Base-by-base conservation (phyloP, 2,329 filamentous ascomycete genomes). In the Fusarium albidum region DNA sequence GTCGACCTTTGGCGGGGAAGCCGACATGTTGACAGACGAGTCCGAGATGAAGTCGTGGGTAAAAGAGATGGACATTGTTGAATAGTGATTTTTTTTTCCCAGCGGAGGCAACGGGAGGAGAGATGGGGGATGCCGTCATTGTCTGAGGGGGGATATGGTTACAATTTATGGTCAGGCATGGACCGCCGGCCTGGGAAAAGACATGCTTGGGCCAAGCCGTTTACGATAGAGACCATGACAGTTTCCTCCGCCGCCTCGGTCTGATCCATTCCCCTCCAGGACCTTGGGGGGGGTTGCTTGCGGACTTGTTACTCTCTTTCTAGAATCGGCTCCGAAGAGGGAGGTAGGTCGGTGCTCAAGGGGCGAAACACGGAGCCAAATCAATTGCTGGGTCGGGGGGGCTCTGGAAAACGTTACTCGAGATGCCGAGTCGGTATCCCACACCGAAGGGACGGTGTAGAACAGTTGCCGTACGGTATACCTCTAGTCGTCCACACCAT, bases 21-120 rank as follows among this genome's bases (percentile, higher is more conserved):
- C 60, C n/a, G 66, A 43, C 46, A 74, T 75, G 45, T 73, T 65
- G 25, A 71, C 38, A 35, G 69, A 74, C 18, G 67, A 69, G 49
- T 72, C 69, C 10, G 73, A 73, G 42, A 71, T 63, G 28, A 70
- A 68, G 61, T 70, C 72, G 38, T 66, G 64, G 15, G 64, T 55
- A 12, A 60, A 55, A 29, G 55, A 57, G 50, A 65, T 64, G 48
- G 64, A 63, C 70, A 76, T 74, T 65, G 18, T 45, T 34, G 29
- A 9, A 25, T 5, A 33, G 37, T 46, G 17, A n/a, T n/a, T n/a
- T n/a, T n/a, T n/a, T n/a, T 9, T 52, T 54, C 7, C 21, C 21
- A 53, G 27, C 14, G 8, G 35, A 42, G 52, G 54, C 40, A 55
- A 58, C 53, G 45, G 28, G 49, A n/a, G 28, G 43, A 40, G 37